A percentile compares a stretch with the other conserved stretches of the same genome.
phyloP scores from a whole-genome alignment of 495 filamentous ascomycete genomes.

The Parathielavia appendiculata region DNA sequence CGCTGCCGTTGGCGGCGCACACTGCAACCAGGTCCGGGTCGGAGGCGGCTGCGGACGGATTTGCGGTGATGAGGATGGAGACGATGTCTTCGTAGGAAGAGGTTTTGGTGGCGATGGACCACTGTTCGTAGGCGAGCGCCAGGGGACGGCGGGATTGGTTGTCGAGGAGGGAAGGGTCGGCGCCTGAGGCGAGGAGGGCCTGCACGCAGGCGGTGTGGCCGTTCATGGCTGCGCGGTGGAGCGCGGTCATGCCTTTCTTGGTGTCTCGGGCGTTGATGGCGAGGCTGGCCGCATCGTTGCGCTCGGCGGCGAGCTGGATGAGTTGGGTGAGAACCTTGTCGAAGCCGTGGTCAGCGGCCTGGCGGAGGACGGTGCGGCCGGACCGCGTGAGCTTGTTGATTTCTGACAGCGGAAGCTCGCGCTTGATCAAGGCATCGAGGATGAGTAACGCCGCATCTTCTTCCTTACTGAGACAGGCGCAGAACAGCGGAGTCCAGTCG shows the following conservation, averaged over 20 bases:
- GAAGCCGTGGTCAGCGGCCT: slow-evolving; percentile 24
- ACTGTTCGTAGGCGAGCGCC: slow-evolving; percentile 24
- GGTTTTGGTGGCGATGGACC: slow-evolving; percentile 14
- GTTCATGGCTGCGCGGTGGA: slow-evolving; percentile 29
- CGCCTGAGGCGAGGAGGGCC: slow-evolving; percentile 13
- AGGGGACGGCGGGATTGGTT: slow-evolving; percentile 14
- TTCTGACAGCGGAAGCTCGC: slow-evolving; percentile 16
- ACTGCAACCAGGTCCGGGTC: slow-evolving; percentile 23
- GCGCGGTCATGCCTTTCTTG: slow-evolving; percentile 24
- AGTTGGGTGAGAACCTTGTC: slow-evolving; percentile 19
- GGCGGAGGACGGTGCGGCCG: slow-evolving; percentile 22
- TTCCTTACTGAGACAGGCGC: slow-evolving; percentile 16
- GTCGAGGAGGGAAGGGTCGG: slow-evolving; percentile 15
- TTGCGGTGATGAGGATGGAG: slow-evolving; percentile 16
- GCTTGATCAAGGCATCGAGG: slow-evolving; percentile 21
- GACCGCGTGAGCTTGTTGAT: slow-evolving; percentile 21
- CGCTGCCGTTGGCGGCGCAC: slow-evolving; percentile 24
- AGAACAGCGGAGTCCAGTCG: slow-evolving; percentile 25
- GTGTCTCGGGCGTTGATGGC: slow-evolving; percentile 19
- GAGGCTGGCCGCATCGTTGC: slow-evolving; percentile 11
- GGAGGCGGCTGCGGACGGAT: slow-evolving; percentile 5
- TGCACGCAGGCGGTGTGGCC: slow-evolving; percentile 22
- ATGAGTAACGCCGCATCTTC: slow-evolving; percentile 16
- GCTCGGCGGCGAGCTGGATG: not conserved
- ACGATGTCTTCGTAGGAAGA: slow-evolving; percentile 21